Evolutionary conservation across 2,329 filamentous ascomycete species (phyloP), one percentile per base, ranked within the genome.

Genomic region (Exophiala bonariae): DNA sequence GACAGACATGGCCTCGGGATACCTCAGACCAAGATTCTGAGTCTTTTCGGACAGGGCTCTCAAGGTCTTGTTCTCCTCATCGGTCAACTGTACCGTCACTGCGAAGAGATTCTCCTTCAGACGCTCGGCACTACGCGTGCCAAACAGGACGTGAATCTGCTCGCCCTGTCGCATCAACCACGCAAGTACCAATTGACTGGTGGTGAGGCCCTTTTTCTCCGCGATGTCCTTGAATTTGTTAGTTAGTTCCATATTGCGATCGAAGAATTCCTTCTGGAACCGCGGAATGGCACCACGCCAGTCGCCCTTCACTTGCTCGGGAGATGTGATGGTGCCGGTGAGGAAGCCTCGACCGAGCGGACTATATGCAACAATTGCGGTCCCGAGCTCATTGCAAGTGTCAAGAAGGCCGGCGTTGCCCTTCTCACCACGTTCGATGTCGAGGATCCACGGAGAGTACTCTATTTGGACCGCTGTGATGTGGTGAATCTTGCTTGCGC

Each of bases 351-450:
- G 71, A 3, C 86, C 83, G 0, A 90, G 72, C 1, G 87, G 87
- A 35, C 83, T 85, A 67, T 89, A 91, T 0, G 84, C 85, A 28
- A 89, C 67, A 38, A 91, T 69, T 0, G 85, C 83, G 50, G 92
- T 89, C 37, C 74, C 70, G 36, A 86, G 66, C 61, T 91, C 76
- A 16, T 44, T 43, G 43, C 70, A 71, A 1, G 73, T 70, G 7
- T 62, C 60, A 8, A 75, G 58, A 4, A 77, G 59, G 31, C 71
- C 54, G 71, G 62, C 42, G 37, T 28, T 52, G 23, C 23, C 23
- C 6, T 26, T 26, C 11, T 39, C 30, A 0, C 65, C 59, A 9
- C 20, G 20, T 34, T 79, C 75, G 44, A 77, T 75, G 44, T 75
- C 72, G 10, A 69, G 59, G 3, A 64, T 63, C 56, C 73, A 77